These are phyloP conservation scores for Amphicarpaea edgeworthii DNA, from an alignment of 306 rosid genomes.

Conservation along the genomic window DNA sequence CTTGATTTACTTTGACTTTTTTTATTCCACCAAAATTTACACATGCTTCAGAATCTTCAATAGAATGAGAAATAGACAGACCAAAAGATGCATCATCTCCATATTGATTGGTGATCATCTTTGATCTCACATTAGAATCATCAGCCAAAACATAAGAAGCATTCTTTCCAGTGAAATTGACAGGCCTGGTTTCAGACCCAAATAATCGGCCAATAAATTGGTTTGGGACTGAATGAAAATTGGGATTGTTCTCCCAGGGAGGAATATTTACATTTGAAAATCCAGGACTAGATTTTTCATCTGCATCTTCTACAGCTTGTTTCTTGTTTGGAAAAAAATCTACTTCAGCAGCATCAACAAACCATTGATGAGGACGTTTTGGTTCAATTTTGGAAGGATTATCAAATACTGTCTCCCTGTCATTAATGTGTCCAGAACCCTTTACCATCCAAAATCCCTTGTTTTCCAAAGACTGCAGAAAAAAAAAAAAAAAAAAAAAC, in stretches of 20 bases:
- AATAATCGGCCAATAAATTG: slow-evolving; percentile 66
- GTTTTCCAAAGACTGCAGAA: slow-evolving; percentile 63
- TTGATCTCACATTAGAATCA: slow-evolving; percentile 63
- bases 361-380: slow-evolving; percentile 82
- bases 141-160: slow-evolving; percentile 54
- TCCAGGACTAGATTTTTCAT: slow-evolving; percentile 64
- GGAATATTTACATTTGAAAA: slow-evolving; percentile 60
- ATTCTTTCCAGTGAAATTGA: slow-evolving; percentile 59
- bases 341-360: slow-evolving; percentile 67
- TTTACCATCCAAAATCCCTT: slow-evolving; percentile 76
- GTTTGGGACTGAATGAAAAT: slow-evolving; percentile 63
- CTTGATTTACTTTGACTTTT: slow-evolving; percentile 65
- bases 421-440: slow-evolving; percentile 61
- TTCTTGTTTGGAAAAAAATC: slow-evolving; percentile 78
- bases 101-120: slow-evolving; percentile 58
- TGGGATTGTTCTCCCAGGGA: slow-evolving; percentile 70
- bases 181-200: slow-evolving; percentile 69
- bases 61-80: slow-evolving; percentile 68
- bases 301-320: slow-evolving; percentile 67
- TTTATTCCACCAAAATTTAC: slow-evolving; percentile 60
- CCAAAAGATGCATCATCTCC: slow-evolving; percentile 64
- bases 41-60: slow-evolving; percentile 69
- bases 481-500: not conserved
- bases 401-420: slow-evolving; percentile 57
- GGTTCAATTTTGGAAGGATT: slow-evolving; percentile 69